Base-by-base conservation (phyloP, 2,329 filamentous ascomycete genomes). In the Colletotrichum lindemuthianum region DNA sequence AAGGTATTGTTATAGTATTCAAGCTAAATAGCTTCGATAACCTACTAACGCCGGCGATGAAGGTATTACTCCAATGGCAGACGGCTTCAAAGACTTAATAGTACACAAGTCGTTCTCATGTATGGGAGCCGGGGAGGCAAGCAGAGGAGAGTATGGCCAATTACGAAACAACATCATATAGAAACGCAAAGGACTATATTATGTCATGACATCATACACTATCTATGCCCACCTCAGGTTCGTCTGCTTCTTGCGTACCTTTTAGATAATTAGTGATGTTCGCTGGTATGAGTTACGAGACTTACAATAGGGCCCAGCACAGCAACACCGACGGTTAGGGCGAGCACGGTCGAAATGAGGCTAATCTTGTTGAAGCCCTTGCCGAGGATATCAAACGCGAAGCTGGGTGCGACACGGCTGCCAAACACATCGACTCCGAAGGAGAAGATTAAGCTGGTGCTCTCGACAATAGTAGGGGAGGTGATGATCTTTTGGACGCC, bases 331-430 rank as follows among this genome's bases (percentile, higher is more conserved):
- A 87, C 84, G 49, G 86, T 87, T 70, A 98, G 82, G 15, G 92
- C 95, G 44, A 91, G 82, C 41, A 99, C 93, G 1, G 96, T 99
- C 13, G 86, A 83, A 41, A 97, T 77, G 73, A 99, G 86, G 70
- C 93, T 91, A 60, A 93, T 74, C 82, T 97, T 97, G 75, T 95
- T 96, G 77, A 99, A 99, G 2, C 92, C 92, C 78, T 93, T 96
- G 67, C 93, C 96, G 13, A 99, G 81, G 45, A 98, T 88, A 79
- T 99, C 96, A 76, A 99, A 99, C 13, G 91, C 86, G 70, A 91
- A 88, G 76, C 93, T 97, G 1, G 96, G 96, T n/a, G 90, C 88
- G 10, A 96, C 87, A 56, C 93, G 84, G 1, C 93, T 95, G 12
- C 92, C 93, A 69, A 96, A 99, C 2, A 98, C 81, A 75, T 99